A percentile compares a stretch with the other conserved stretches of the same genome.
Evolutionary conservation across 2,329 filamentous ascomycete species (phyloP).

Genomic region (Aspergillus transmontanensis): DNA sequence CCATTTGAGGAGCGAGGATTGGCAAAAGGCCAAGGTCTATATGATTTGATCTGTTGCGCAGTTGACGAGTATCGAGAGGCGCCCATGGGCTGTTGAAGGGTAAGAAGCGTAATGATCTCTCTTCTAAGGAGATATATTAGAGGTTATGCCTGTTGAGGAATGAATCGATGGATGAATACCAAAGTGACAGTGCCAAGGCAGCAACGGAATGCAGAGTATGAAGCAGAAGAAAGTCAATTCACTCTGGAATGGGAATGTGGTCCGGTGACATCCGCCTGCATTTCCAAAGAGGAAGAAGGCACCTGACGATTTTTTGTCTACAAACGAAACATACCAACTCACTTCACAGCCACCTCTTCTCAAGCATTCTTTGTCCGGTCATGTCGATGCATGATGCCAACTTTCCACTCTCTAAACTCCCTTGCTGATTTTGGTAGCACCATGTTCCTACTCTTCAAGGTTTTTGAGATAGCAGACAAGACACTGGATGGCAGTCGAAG

Average conservation of each 20-base stretch:
- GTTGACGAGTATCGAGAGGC: background rate
- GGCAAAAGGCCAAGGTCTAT: background rate
- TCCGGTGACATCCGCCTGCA: background rate
- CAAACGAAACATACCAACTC: conserved; percentile 6
- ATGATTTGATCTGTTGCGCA: background rate
- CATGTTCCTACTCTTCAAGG: conserved; percentile 43
- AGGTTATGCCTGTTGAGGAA: background rate
- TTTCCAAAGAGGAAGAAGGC: background rate
- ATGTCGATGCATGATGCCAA: conserved; percentile 55
- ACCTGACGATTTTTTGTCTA: background rate
- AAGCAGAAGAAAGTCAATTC: background rate
- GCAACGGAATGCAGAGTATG: background rate
- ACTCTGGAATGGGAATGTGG: background rate
- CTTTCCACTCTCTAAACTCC: conserved; percentile 57
- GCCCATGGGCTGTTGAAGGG: background rate
- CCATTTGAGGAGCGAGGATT: conserved; percentile 1
- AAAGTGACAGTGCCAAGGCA: background rate
- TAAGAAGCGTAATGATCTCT: background rate
- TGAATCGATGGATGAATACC: background rate
- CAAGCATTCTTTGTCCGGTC: conserved; percentile 25
- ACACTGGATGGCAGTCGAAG: conserved; percentile 43
- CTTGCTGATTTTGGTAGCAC: conserved; percentile 54
- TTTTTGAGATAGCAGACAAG: conserved; percentile 38
- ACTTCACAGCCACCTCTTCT: conserved; percentile 3
- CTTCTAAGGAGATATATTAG: background rate